Evolutionary conservation across 441 rosid species (phyloP).

Genomic region (Theobroma grandiflorum): DNA sequence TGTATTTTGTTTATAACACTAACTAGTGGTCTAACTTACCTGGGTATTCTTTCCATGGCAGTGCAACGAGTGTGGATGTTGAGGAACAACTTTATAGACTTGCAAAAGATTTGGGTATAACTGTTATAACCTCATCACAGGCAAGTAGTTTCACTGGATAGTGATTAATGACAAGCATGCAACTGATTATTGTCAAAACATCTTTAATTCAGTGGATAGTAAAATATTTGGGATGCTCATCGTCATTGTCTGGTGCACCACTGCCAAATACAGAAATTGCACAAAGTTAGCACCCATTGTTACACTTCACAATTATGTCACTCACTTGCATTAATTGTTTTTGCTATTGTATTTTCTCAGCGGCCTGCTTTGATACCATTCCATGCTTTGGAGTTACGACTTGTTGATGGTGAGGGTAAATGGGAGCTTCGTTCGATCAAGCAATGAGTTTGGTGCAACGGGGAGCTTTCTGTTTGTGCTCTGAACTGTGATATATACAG

Average conservation of each 20-base stretch:
- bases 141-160: slow-evolving; percentile 44
- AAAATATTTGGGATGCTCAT: neutral
- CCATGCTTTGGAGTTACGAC: slow-evolving; percentile 83
- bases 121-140: slow-evolving; percentile 97
- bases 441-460: slow-evolving; percentile 45
- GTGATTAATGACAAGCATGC: neutral
- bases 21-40: neutral
- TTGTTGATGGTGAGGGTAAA: slow-evolving; percentile 96
- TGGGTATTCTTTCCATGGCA: slow-evolving; percentile 37
- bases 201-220: neutral
- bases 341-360: slow-evolving; percentile 44
- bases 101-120: slow-evolving; percentile 88
- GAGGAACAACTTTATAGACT: slow-evolving; percentile 97
- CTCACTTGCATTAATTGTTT: neutral
- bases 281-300: neutral
- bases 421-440: slow-evolving; percentile 91
- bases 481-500: slow-evolving; percentile 6
- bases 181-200: neutral
- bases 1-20: neutral
- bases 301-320: neutral
- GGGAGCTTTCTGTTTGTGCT: neutral
- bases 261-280: neutral
- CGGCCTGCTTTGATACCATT: slow-evolving; percentile 97
- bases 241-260: neutral
- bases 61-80: slow-evolving; percentile 98